phyloP scores from a whole-genome alignment of 176 grass and related monocot species.

The Tillandsia leiboldiana region DNA sequence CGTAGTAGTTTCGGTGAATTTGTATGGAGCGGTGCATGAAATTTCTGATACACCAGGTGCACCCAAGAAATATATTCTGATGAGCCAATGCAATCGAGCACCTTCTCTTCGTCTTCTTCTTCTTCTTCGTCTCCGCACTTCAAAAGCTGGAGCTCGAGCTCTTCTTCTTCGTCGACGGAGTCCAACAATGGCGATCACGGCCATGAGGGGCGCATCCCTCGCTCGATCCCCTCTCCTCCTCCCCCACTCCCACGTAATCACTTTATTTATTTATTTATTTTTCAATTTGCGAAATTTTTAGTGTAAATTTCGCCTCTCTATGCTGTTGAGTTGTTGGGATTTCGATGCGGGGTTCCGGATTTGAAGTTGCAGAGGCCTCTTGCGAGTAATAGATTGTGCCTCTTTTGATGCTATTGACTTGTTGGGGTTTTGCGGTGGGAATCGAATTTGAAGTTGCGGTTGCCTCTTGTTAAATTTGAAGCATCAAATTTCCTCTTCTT shows the following conservation, averaged over 20 bases:
- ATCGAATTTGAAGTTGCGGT: too few relatives aligned
- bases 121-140: neutral
- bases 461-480: too few relatives aligned
- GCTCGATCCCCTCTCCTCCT: slow-evolving; percentile 42
- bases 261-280: neutral
- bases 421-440: too few relatives aligned
- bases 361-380: slow-evolving; percentile 11
- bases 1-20: too few relatives aligned
- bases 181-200: slow-evolving; percentile 31
- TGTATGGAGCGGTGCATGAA: too few relatives aligned
- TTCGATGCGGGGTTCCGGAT: neutral
- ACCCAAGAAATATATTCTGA: too few relatives aligned
- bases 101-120: too few relatives aligned
- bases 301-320: neutral
- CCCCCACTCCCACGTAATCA: slow-evolving; percentile 25
- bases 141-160: neutral
- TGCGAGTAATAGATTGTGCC: neutral
- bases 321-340: neutral
- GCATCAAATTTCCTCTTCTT: neutral
- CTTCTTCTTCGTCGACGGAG: neutral
- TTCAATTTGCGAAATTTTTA: neutral
- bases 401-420: too few relatives aligned
- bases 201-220: slow-evolving; percentile 20
- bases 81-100: too few relatives aligned
- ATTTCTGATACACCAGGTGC: too few relatives aligned